phyloP scores from a whole-genome alignment of 148 eudicot species.

The Suaeda aralocaspica region DNA sequence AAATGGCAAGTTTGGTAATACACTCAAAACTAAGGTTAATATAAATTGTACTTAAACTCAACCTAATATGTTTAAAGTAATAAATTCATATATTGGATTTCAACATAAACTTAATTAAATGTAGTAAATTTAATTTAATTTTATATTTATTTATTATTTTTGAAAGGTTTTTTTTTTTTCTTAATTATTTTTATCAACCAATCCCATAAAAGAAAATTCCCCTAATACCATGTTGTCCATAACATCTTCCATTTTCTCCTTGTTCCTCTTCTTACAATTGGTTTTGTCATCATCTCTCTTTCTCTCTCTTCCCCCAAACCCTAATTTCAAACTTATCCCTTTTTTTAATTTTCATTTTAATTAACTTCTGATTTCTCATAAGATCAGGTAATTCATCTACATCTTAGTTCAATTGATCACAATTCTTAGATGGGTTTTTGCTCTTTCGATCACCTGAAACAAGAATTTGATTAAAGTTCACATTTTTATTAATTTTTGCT shows the following conservation, averaged over 20 bases:
- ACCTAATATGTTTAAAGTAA: too few relatives aligned
- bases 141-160: too few relatives aligned
- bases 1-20: too few relatives aligned
- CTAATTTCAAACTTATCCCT: constrained; percentile 37
- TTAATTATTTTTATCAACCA: too few relatives aligned
- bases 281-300: constrained; percentile 22
- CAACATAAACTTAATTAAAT: too few relatives aligned
- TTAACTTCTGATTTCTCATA: not conserved
- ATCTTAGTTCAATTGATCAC: constrained; percentile 28
- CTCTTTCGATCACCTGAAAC: constrained; percentile 22
- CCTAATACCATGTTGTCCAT: constrained; percentile 9
- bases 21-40: too few relatives aligned
- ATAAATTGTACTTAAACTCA: too few relatives aligned
- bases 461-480: constrained; percentile 10
- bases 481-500: constrained; percentile 10
- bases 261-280: constrained; percentile 16
- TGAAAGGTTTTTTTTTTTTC: too few relatives aligned
- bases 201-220: constrained; percentile 11
- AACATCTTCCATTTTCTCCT: constrained; percentile 20
- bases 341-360: too few relatives aligned
- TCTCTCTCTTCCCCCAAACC: constrained; percentile 44
- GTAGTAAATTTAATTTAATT: too few relatives aligned
- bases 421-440: constrained; percentile 30
- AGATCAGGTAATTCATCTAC: constrained; percentile 44
- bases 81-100: too few relatives aligned